A percentile compares a stretch with the other conserved stretches of the same genome.
Conservation (phyloP, 2,329 filamentous ascomycete species). For the Fusarium nurragi region DNA sequence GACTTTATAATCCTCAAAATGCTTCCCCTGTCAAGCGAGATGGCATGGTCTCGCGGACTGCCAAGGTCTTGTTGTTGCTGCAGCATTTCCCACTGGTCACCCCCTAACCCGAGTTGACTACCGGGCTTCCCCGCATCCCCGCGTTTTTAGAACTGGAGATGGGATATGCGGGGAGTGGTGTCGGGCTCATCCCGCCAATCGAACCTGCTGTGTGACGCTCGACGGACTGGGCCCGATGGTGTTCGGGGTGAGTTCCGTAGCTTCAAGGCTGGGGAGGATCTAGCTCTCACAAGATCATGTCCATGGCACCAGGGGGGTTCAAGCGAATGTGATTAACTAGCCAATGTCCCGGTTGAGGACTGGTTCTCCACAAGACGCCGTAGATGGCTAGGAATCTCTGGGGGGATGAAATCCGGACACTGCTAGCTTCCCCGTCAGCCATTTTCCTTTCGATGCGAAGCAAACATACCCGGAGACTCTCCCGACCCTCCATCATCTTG, state of each 20-base stretch:
- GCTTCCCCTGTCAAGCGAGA: too few relatives aligned
- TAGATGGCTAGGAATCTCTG: slow-evolving; percentile 11
- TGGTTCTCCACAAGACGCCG: slow-evolving; percentile 1
- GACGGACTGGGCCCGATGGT: slow-evolving; percentile 8
- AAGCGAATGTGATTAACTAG: neutral
- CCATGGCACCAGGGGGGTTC: too few relatives aligned
- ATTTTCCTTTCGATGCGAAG: neutral
- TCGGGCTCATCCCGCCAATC: slow-evolving; percentile 7
- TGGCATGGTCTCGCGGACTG: too few relatives aligned
- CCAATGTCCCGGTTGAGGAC: neutral
- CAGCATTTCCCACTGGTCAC: neutral
- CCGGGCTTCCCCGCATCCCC: slow-evolving; percentile 21
- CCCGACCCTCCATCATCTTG: slow-evolving; percentile 8
- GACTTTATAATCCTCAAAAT: neutral
- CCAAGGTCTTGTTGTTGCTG: neutral
- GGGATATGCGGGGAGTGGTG: neutral
- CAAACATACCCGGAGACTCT: neutral
- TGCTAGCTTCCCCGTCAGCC: neutral
- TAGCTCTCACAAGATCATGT: neutral
- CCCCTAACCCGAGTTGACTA: neutral
- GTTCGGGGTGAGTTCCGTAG: neutral
- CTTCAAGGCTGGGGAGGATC: neutral
- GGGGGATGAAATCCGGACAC: neutral
- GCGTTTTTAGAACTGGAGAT: slow-evolving; percentile 7
- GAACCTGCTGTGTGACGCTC: neutral